phyloP scores from a whole-genome alignment of 225 moss, liverwort and hornwort species.

The Physcomitrellopsis africana region DNA sequence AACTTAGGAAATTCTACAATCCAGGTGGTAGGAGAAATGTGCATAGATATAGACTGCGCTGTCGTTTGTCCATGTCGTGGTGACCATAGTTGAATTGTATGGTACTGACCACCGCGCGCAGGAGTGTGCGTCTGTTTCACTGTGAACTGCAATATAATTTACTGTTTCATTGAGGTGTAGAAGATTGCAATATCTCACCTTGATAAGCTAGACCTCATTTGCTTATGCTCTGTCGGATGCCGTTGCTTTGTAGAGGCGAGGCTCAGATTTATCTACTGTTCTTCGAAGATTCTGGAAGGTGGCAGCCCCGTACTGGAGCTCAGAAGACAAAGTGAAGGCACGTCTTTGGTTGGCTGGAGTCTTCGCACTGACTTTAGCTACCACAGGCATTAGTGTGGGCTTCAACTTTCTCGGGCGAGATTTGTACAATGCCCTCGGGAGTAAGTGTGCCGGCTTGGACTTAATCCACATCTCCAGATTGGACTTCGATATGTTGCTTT shows the following conservation, averaged over 20 bases:
- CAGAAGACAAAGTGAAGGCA: constrained; percentile 85
- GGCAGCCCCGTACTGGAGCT: constrained; percentile 94
- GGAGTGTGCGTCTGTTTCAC: constrained; percentile 16
- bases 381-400: constrained; percentile 94
- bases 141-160: constrained; percentile 16
- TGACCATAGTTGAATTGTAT: constrained; percentile 21
- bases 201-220: constrained; percentile 26
- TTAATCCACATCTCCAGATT: constrained; percentile 11
- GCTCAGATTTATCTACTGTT: constrained; percentile 74
- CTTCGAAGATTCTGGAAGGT: constrained; percentile 80
- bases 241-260: constrained; percentile 56
- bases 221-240: constrained; percentile 12
- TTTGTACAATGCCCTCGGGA: constrained; percentile 94
- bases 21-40: not conserved
- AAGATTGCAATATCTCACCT: constrained; percentile 23
- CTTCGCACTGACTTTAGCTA: constrained; percentile 87
- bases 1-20: not conserved
- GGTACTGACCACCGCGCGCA: constrained; percentile 4
- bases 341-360: constrained; percentile 77
- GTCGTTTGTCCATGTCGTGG: not conserved
- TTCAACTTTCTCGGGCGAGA: constrained; percentile 98
- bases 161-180: constrained; percentile 22
- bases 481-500: not conserved
- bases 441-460: constrained; percentile 54
- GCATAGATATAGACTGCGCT: constrained; percentile 22